Base-by-base conservation (phyloP, 2,329 filamentous ascomycete genomes). In the Calonectria multiphialidica region DNA sequence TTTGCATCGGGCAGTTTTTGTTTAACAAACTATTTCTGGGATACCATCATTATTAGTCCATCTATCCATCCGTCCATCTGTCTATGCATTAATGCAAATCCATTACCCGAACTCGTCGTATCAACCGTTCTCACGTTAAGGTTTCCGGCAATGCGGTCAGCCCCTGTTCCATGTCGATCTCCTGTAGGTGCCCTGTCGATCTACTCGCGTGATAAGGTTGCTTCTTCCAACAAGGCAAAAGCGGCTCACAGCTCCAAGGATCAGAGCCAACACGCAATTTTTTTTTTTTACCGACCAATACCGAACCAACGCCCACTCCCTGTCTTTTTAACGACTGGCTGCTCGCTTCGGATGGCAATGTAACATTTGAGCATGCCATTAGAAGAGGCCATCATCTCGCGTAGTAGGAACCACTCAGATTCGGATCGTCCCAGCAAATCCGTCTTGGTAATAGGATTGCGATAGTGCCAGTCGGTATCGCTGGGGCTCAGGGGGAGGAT, bases 351-450 rank as follows among this genome's bases (percentile, higher is more conserved):
- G 28, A 80, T 78, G n/a, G 73, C 74, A 21, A 80, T 57, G 57
- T 75, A 80, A 37, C 76, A 80, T 65, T 77, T 80, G 68, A 80
- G 71, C 1, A 76, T 73, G 3, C 78, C 78, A 33, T 65, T 65
- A 7, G 77, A 79, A 0, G 76, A 68, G 33, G 73, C 65, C 75
- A 80, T 78, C 73, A 80, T 79, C 72, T 80, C 78, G 68, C 78
- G 79, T 57, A 80, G 72, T 13, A 80, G 66, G 35, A 74, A 74
- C 78, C 78, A 80, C 59, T 80, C 78, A 13, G 74, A 47, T 68
- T 80, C 78, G 40, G 77, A 73, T n/a, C 75, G 76, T 28, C 42
- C 42, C 30, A 80, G 64, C 15, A 80, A 67, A 25, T 80, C 78
- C 2, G 77, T 78, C 68, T 79, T 78, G 45, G 75, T 80, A 53